Evolutionary conservation across 345 rosid genomes (phyloP).

Genomic region (Hirschfeldia incana): DNA sequence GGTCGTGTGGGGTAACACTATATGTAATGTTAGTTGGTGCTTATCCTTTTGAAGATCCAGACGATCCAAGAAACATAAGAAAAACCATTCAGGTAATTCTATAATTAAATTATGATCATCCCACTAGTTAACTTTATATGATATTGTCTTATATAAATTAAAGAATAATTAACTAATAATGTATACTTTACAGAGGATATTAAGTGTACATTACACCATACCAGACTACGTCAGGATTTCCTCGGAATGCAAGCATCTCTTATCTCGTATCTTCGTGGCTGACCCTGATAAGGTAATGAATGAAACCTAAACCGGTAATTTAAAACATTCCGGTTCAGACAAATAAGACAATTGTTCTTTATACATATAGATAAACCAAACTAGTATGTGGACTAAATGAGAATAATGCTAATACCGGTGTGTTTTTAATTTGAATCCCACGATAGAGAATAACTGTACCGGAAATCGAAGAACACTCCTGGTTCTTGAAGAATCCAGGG

Average conservation of each 20-base stretch:
- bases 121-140: slow-evolving; percentile 7
- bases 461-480: slow-evolving; percentile 64
- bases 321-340: not conserved
- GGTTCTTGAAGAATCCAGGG: slow-evolving; percentile 60
- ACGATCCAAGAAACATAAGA: slow-evolving; percentile 74
- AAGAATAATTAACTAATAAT: not conserved
- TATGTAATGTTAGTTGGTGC: slow-evolving; percentile 89
- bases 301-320: not conserved
- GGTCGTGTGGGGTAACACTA: slow-evolving; percentile 88
- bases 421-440: not conserved
- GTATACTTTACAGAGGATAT: slow-evolving; percentile 64
- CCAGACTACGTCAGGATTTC: slow-evolving; percentile 87
- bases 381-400: not conserved
- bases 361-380: not conserved
- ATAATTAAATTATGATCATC: not conserved
- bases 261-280: slow-evolving; percentile 79
- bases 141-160: not conserved
- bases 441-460: slow-evolving; percentile 65
- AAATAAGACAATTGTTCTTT: not conserved
- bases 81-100: slow-evolving; percentile 64
- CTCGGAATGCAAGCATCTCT: slow-evolving; percentile 70
- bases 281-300: slow-evolving; percentile 69
- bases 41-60: slow-evolving; percentile 85
- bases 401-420: not conserved
- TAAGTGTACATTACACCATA: slow-evolving; percentile 80